Base-by-base conservation (phyloP, 1,284 basidiomycete genomes). In the Papiliotrema flavescens region DNA sequence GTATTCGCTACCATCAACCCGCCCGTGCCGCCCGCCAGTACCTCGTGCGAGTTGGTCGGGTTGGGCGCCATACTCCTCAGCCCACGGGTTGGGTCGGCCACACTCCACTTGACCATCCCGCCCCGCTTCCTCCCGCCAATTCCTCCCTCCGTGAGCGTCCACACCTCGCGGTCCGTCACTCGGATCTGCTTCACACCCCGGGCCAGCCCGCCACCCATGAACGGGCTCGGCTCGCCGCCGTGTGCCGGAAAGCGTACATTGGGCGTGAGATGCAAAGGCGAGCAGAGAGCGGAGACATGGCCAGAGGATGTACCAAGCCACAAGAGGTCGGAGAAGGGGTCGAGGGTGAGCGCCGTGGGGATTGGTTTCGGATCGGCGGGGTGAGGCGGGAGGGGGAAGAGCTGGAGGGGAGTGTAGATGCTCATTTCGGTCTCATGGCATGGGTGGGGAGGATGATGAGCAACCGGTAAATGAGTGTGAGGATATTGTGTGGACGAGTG, bases 281-380 rank as follows among this genome's bases (percentile, higher is more conserved):
- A 84, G 71, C 89, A 86, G 69, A 87, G 85, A 0, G 89, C 87
- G 35, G 81, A 78, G 54, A 96, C 81, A 59, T 81, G 80, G 7
- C 95, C 94, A 37, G 83, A 77, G 51, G 85, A 83, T 19, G 84
- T 82, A 43, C 92, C 94, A 46, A 87, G 81, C 92, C 93, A 96
- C 36, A 98, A 79, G 14, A 88, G 84, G 74, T 97, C 93, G 1
- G 89, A 88, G 41, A 88, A 86, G 6, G 90, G 87, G 76, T 98
- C 94, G 71, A 98, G 92, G 3, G 85, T 83, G 56, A 97, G 80
- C 0, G 88, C 82, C 20, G 87, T 86, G 0, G 76, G 67, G 28
- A 67, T 56, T 1, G 74, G 73, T 55, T 70, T 70, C 24, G 66
- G 60, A 51, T 74, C 71, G 41, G 61, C n/a, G n/a, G n/a, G 28